phyloP scores from a whole-genome alignment of 2,329 filamentous ascomycete genomes.

The Fonsecaea multimorphosa region DNA sequence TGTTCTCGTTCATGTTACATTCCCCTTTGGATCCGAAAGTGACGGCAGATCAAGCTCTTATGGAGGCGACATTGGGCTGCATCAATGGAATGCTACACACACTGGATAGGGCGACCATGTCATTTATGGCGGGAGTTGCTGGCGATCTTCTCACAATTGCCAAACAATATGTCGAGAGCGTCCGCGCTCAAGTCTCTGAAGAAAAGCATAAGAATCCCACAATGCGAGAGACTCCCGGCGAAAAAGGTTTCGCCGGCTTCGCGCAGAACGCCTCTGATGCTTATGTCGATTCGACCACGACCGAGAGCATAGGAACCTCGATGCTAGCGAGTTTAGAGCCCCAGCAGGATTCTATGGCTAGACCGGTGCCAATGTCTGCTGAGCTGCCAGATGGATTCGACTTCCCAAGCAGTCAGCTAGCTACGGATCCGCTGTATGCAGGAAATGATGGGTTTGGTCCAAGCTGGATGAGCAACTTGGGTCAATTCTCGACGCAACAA shows the following conservation, averaged over 20 bases:
- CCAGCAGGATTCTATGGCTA: neutral
- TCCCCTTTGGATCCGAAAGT: constrained; percentile 18
- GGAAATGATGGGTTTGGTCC: neutral
- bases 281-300: neutral
- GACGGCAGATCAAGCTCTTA: constrained; percentile 15
- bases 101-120: constrained; percentile 5
- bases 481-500: constrained; percentile 1
- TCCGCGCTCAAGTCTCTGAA: neutral
- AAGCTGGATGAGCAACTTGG: neutral
- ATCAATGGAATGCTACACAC: constrained; percentile 2
- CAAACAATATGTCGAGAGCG: constrained; percentile 9
- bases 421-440: neutral
- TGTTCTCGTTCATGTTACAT: constrained; percentile 23
- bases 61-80: neutral
- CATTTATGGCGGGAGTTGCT: constrained; percentile 1
- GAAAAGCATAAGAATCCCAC: neutral
- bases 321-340: neutral
- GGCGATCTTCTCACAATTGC: constrained; percentile 9
- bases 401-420: neutral
- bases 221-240: neutral
- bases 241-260: neutral
- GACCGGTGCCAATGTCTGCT: neutral
- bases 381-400: neutral
- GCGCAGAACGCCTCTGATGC: neutral
- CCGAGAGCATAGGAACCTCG: neutral